These are phyloP conservation scores for Suillus alpinus DNA, from an alignment of 768 basidiomycete species.

Conservation along the genomic window DNA sequence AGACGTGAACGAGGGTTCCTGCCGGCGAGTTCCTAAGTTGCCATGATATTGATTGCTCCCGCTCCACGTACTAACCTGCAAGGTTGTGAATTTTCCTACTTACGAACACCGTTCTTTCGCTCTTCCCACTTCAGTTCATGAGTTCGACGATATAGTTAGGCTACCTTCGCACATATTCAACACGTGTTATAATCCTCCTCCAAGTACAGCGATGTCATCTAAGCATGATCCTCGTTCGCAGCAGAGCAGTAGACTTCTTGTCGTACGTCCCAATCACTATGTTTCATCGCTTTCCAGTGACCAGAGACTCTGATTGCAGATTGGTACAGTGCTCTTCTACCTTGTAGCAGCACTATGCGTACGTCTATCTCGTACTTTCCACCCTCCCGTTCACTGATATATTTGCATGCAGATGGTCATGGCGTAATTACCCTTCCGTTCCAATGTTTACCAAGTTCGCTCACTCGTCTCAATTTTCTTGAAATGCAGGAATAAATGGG, in stretches of 20 bases:
- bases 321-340: constrained; percentile 79
- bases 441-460: constrained; percentile 19
- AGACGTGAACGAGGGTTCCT: too few species aligned
- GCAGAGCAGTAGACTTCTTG: constrained; percentile 29
- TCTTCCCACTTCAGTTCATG: constrained; percentile 2
- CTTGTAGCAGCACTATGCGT: constrained; percentile 86
- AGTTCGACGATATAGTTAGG: background rate
- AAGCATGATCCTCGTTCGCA: constrained; percentile 27
- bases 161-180: background rate
- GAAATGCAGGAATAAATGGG: constrained; percentile 80
- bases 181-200: background rate
- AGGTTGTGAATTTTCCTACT: background rate
- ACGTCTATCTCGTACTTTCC: constrained; percentile 32
- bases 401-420: constrained; percentile 71
- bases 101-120: background rate
- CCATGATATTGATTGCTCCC: background rate
- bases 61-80: background rate
- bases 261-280: constrained; percentile 22
- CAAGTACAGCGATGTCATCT: constrained; percentile 19
- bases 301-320: constrained; percentile 36
- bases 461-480: constrained; percentile 1
- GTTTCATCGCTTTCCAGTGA: constrained; percentile 6
- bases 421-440: constrained; percentile 48
- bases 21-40: too few species aligned
- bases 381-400: constrained; percentile 4